Evolutionary conservation across 2,329 filamentous ascomycete species (phyloP).

Genomic region (Sclerotinia sclerotiorum): DNA sequence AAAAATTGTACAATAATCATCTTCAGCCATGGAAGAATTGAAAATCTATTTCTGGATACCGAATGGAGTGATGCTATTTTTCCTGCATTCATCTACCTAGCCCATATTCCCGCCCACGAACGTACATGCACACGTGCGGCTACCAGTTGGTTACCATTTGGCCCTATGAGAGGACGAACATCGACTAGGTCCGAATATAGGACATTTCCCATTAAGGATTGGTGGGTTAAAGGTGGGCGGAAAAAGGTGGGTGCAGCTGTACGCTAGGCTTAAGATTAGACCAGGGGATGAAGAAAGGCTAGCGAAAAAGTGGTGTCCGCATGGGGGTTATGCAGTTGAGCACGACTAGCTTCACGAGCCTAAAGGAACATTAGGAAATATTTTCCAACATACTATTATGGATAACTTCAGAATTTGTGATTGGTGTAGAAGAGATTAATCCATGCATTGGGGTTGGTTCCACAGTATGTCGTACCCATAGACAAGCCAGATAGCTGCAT

Average conservation of each 20-base stretch:
- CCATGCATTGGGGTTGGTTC: slow-evolving; percentile 9
- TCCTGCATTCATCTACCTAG: slow-evolving; percentile 40
- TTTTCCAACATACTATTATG: slow-evolving; percentile 6
- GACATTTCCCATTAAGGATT: slow-evolving; percentile 12
- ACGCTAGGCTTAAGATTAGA: not conserved
- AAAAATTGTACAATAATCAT: slow-evolving; percentile 16
- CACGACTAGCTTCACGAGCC: slow-evolving; percentile 12
- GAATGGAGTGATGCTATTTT: slow-evolving; percentile 41
- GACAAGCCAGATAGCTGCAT: not conserved
- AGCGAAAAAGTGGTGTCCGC: slow-evolving; percentile 6
- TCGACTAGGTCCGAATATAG: slow-evolving; percentile 22
- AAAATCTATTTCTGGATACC: slow-evolving; percentile 27
- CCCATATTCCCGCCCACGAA: slow-evolving; percentile 32
- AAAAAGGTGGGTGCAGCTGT: slow-evolving; percentile 15
- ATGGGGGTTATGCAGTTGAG: slow-evolving; percentile 14
- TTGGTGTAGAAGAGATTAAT: slow-evolving; percentile 1
- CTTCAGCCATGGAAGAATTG: slow-evolving; percentile 22
- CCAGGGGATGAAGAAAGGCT: slow-evolving; percentile 10
- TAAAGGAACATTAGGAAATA: slow-evolving; percentile 12
- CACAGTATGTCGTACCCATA: slow-evolving; percentile 1
- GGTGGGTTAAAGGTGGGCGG: slow-evolving; percentile 15
- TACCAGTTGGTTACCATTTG: slow-evolving; percentile 30
- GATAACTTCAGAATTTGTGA: not conserved
- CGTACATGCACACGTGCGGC: slow-evolving; percentile 38
- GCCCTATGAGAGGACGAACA: slow-evolving; percentile 24